Base-by-base conservation (phyloP, 73 alveolate species). In the Breviolum minutum region DNA sequence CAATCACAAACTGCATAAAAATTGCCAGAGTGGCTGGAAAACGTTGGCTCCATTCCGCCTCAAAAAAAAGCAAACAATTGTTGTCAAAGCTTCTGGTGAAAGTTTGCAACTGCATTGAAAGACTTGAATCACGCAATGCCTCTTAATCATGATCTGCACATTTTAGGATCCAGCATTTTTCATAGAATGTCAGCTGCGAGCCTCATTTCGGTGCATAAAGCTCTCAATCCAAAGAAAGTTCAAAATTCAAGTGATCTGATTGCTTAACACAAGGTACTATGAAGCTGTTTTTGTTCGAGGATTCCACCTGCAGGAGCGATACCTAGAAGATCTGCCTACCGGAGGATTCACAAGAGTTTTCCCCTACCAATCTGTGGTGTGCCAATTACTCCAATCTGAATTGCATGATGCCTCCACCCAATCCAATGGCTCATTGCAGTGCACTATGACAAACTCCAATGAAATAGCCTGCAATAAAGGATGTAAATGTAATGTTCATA, bases 11-110 rank as follows among this genome's bases (percentile, higher is more conserved):
- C 7, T 81, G 40, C 26, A 13, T 22, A 22, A 71, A 86, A 86
- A 12, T 5, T 13, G 94, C 30, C 94, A n/a, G 94, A 63, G 24
- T n/a, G 82, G 73, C 98, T 48, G 61, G 88, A 30, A 64, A 92
- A 92, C 40, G 26, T 73, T 14, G 98, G 98, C 98, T 92, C 98
- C 84, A 74, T 89, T 26, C 88, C 87, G 27, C 98, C 98, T 92
- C 76, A 54, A 22, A 61, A 63, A 26, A 13, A 20, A 32, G 26
- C 29, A 9, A 73, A 24, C 83, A 73, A 14, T 17, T 17, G 77
- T 68, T 68, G 77, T 17, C n/a, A 17, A 14, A 68, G 17, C n/a
- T 68, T 68, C n/a, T 17, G 77, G 17, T 17, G 8, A 17, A 14
- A 68, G 77, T 14, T 68, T 1, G 8, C 77, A 68, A 22, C 77